A percentile compares a stretch with the other conserved stretches of the same genome.
phyloP scores from a whole-genome alignment of 2,329 filamentous ascomycete species.

The Exophiala oligosperma region DNA sequence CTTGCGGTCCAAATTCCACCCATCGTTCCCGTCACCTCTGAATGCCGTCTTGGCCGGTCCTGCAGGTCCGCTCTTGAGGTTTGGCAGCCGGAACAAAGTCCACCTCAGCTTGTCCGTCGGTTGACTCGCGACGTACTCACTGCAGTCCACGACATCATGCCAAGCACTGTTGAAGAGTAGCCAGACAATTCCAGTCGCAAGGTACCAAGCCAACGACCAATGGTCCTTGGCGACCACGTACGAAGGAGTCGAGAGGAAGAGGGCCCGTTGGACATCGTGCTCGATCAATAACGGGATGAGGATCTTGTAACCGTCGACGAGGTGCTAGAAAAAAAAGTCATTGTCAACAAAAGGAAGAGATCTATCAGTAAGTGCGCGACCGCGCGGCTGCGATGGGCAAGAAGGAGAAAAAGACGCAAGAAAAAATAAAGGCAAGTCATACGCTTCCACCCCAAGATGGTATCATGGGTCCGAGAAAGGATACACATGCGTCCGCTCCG shows the following conservation, averaged over 20 bases:
- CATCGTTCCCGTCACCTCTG: background rate
- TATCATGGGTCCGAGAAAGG: constrained; percentile 21
- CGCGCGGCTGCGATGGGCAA: too few species aligned
- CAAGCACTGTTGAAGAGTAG: background rate
- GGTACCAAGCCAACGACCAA: constrained; percentile 9
- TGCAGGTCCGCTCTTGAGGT: constrained; percentile 10
- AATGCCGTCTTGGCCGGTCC: constrained; percentile 7
- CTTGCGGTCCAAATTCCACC: constrained; percentile 14
- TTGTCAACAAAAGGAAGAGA: background rate
- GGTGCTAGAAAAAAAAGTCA: background rate
- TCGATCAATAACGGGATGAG: constrained; percentile 9
- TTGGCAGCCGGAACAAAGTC: constrained; percentile 11
- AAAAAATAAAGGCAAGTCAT: too few species aligned
- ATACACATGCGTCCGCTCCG: constrained; percentile 12
- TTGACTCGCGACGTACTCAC: constrained; percentile 6
- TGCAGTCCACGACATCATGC: constrained; percentile 6
- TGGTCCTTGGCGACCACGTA: constrained; percentile 3
- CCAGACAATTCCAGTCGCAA: background rate
- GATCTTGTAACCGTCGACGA: constrained; percentile 9
- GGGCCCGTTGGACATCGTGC: constrained; percentile 2
- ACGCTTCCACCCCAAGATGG: background rate
- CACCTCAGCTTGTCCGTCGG: background rate
- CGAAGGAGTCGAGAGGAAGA: constrained; percentile 17
- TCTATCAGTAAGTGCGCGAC: too few species aligned
- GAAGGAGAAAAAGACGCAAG: too few species aligned